A percentile compares a stretch with the other conserved stretches of the same genome.
Conservation (phyloP, 2,329 filamentous ascomycete species). For the Colletotrichum godetiae region DNA sequence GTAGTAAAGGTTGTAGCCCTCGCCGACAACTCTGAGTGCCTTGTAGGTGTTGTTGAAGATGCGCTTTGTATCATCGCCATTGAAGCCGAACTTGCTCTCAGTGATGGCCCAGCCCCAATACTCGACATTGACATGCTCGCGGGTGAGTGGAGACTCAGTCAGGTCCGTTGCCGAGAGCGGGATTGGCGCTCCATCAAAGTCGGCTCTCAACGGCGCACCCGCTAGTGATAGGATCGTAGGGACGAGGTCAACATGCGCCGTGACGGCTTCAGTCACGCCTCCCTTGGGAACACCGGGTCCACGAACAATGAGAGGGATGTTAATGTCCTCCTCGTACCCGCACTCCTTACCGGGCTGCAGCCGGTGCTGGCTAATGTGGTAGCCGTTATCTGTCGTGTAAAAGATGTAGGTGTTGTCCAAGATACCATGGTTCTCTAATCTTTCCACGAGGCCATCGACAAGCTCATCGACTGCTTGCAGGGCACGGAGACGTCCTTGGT, state of each 20-base stretch:
- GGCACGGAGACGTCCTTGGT: conserved; percentile 53
- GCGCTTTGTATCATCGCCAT: conserved; percentile 38
- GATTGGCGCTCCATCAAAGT: conserved; percentile 64
- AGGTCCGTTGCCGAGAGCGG: conserved; percentile 44
- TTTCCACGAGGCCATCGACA: conserved; percentile 50
- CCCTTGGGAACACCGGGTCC: conserved; percentile 58
- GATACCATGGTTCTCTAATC: conserved; percentile 44
- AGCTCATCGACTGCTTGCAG: conserved; percentile 60
- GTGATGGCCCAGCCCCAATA: conserved; percentile 58
- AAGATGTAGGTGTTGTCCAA: conserved; percentile 61
- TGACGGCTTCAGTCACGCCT: conserved; percentile 50
- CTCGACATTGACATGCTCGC: conserved; percentile 65
- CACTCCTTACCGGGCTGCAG: conserved; percentile 63
- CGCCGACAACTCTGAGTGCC: conserved; percentile 56
- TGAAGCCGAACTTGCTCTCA: conserved; percentile 42
- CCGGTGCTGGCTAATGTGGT: conserved; percentile 64
- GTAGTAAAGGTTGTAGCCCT: conserved; percentile 65
- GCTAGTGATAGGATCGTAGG: conserved; percentile 62
- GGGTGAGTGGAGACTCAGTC: conserved; percentile 35
- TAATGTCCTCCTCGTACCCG: conserved; percentile 63
- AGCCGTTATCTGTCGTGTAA: conserved; percentile 65
- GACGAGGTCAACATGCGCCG: conserved; percentile 65
- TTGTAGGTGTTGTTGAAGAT: conserved; percentile 66
- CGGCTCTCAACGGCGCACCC: conserved; percentile 48
- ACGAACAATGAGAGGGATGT: conserved; percentile 61